phyloP scores from a whole-genome alignment of 2,329 filamentous ascomycete genomes.

The Polytolypa hystricis region DNA sequence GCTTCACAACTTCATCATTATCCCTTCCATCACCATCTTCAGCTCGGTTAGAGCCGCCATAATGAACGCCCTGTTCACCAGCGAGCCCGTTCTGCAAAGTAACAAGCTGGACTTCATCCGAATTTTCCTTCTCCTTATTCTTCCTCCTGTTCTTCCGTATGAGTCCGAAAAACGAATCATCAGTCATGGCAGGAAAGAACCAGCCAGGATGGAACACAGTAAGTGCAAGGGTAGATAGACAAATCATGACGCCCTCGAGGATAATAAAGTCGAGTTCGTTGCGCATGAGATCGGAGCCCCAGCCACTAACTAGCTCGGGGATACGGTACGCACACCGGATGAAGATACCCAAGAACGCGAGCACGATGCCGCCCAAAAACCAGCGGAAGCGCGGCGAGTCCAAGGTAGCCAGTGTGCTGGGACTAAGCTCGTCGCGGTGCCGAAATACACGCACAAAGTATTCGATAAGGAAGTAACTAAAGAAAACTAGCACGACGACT shows the following conservation, averaged over 20 bases:
- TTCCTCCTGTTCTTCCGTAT: too few species aligned
- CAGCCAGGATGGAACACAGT: conserved; percentile 39
- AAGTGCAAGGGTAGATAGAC: conserved; percentile 33
- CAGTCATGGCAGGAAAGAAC: too few species aligned
- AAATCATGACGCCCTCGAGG: conserved; percentile 45
- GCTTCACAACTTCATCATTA: too few species aligned
- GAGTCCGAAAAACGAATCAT: too few species aligned
- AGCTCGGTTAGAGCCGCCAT: too few species aligned
- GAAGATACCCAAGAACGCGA: conserved; percentile 36
- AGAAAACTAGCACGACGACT: conserved; percentile 46
- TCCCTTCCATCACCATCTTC: too few species aligned
- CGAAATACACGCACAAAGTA: conserved; percentile 29
- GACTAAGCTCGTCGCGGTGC: conserved; percentile 7
- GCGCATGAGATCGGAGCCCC: conserved; percentile 37
- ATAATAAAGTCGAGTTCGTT: conserved; percentile 41
- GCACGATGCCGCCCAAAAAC: conserved; percentile 26
- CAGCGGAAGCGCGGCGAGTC: conserved; percentile 29
- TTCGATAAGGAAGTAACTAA: conserved; percentile 41
- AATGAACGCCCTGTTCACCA: too few species aligned
- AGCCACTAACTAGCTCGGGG: conserved; percentile 39
- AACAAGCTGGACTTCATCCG: too few species aligned
- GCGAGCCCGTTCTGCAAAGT: too few species aligned
- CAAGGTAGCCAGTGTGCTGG: conserved; percentile 13
- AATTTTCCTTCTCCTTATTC: too few species aligned
- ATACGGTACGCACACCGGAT: conserved; percentile 40